Conservation (phyloP, 2,329 filamentous ascomycete species). For the Eutypa lata region DNA sequence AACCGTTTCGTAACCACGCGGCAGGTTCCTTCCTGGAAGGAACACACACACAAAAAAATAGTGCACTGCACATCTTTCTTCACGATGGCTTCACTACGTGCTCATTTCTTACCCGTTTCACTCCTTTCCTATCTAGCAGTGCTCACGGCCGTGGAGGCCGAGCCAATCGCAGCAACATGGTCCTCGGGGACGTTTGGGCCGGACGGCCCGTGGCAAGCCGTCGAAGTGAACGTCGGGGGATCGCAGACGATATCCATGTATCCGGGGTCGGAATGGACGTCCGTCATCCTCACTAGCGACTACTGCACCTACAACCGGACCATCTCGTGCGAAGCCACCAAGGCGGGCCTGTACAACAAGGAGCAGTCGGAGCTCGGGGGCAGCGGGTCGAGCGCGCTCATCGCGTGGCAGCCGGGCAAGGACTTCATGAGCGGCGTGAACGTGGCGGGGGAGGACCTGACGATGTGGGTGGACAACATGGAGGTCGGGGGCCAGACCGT, state of each 20-base stretch:
- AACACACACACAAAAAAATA: too few relatives aligned
- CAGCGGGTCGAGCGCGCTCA: slow-evolving; percentile 20
- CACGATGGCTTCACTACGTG: slow-evolving; percentile 16
- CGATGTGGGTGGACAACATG: slow-evolving; percentile 26
- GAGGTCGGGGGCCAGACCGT: slow-evolving; percentile 17
- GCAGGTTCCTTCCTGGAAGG: slow-evolving; percentile 5
- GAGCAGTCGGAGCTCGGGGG: slow-evolving; percentile 20
- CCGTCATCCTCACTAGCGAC: slow-evolving; percentile 23
- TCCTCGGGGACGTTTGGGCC: slow-evolving; percentile 27
- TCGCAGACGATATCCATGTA: slow-evolving; percentile 24
- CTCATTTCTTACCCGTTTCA: slow-evolving; percentile 16
- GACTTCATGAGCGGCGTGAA: slow-evolving; percentile 25
- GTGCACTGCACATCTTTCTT: slow-evolving; percentile 7
- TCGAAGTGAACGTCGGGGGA: slow-evolving; percentile 21
- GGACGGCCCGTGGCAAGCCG: slow-evolving; percentile 33
- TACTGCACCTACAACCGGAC: slow-evolving; percentile 25
- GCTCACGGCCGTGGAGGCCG: slow-evolving; percentile 9
- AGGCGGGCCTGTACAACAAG: slow-evolving; percentile 26
- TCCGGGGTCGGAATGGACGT: slow-evolving; percentile 26
- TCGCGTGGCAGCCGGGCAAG: slow-evolving; percentile 16
- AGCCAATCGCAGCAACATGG: slow-evolving; percentile 23
- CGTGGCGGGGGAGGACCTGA: slow-evolving; percentile 14
- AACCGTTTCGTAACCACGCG: slow-evolving; percentile 4
- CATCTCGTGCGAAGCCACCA: slow-evolving; percentile 20
- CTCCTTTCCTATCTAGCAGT: slow-evolving; percentile 21